A percentile compares a stretch with the other conserved stretches of the same genome.
Evolutionary conservation across 345 rosid species (phyloP).

Genomic region (Erodium maritimum): DNA sequence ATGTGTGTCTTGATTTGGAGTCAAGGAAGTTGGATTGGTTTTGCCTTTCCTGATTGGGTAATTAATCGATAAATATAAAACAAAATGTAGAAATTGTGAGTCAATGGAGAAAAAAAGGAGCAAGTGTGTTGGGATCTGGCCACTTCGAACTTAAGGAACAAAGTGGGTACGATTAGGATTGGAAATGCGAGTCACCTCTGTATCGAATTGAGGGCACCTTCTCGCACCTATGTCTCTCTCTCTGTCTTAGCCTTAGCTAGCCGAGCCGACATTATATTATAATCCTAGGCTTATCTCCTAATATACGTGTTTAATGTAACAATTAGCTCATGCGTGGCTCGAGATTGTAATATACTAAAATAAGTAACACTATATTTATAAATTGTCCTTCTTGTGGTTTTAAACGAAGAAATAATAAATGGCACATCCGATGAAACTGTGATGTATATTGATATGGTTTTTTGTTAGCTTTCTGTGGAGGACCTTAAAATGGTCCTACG

Average conservation of each 20-base stretch:
- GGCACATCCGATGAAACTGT: too few relatives aligned
- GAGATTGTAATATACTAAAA: conserved; percentile 21
- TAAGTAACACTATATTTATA: not conserved
- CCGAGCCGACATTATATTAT: conserved; percentile 14
- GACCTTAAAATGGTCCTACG: too few relatives aligned
- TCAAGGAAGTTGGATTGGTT: not conserved
- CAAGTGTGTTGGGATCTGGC: conserved; percentile 27
- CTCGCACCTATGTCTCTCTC: not conserved
- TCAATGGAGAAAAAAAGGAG: conserved; percentile 4
- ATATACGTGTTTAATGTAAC: conserved; percentile 1
- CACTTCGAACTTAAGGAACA: conserved; percentile 29
- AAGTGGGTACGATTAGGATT: conserved; percentile 34
- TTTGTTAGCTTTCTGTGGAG: too few relatives aligned
- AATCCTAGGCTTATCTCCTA: conserved; percentile 5
- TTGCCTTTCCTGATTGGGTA: conserved; percentile 24
- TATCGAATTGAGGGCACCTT: conserved; percentile 35
- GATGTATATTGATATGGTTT: too few relatives aligned
- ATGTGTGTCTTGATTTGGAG: not conserved
- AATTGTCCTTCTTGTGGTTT: not conserved
- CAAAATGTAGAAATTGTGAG: too few relatives aligned
- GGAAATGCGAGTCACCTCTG: conserved; percentile 24
- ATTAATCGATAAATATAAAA: too few relatives aligned
- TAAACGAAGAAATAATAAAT: too few relatives aligned
- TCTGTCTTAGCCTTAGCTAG: not conserved
- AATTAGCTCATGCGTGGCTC: conserved; percentile 33